These are phyloP conservation scores for Fraxinus ornus DNA, from an alignment of 305 asterid species.

Conservation along the genomic window DNA sequence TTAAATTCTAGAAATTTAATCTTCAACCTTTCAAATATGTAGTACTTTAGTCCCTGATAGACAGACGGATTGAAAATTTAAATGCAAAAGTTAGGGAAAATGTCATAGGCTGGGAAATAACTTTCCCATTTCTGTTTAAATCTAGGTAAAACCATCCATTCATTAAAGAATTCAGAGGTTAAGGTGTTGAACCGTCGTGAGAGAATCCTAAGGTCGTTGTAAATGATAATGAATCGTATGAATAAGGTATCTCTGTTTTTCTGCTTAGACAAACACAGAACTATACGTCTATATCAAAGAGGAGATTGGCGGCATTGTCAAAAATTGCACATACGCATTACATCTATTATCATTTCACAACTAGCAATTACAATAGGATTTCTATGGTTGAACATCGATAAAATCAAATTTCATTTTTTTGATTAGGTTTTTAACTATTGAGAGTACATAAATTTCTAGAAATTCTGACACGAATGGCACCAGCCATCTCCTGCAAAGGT, in stretches of 20 bases:
- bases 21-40: background rate
- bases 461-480: background rate
- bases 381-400: background rate
- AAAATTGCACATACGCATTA: background rate
- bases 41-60: background rate
- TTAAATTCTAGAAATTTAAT: background rate
- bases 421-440: background rate
- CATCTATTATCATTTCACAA: background rate
- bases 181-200: background rate
- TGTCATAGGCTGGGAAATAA: background rate
- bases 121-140: background rate
- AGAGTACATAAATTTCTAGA: background rate
- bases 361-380: background rate
- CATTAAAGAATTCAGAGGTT: background rate
- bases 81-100: background rate
- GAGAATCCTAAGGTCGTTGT: background rate
- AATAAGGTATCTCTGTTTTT: background rate
- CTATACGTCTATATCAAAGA: background rate
- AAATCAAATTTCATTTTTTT: background rate
- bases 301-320: background rate
- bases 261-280: background rate
- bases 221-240: background rate
- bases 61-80: background rate
- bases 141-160: background rate
- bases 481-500: background rate